Evolutionary conservation across 371 early-diverging fungal genomes (phyloP), one percentile per base, ranked within the genome.

Genomic region (Saksenaea vasiformis): DNA sequence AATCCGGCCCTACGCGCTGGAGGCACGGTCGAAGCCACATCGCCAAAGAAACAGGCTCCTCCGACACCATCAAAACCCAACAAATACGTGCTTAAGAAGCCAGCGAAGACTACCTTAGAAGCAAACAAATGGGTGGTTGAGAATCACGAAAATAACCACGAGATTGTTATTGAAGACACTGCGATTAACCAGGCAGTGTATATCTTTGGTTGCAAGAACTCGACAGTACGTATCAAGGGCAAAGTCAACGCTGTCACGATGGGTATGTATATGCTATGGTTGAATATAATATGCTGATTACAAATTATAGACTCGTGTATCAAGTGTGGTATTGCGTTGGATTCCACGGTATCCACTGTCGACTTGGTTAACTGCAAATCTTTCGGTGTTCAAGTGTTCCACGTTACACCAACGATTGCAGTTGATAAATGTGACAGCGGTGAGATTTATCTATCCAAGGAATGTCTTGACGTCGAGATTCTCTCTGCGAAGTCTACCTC

Each of bases 81-180:
- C 26, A 85, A 85, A 43, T 80, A 86, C 37, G 86, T 86, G 1
- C 74, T 87, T 47, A 89, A 91, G 69, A 89, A 87, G 55, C 92
- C 95, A 14, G 90, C 97, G 43, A 91, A 87, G 73, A 79, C 91
- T 56, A 87, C 82, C 26, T 79, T 98, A 54, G 91, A 94, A 62
- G 95, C 95, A 60, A 90, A 89, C 80, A 96, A 96, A 79, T 98
- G 98, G 98, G 84, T 88, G 24, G 87, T 98, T 22, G 93, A 95
- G 73, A 89, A 93, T 76, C 88, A 87, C 60, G 89, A 90, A 67
- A 90, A 90, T 74, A 88, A 93, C 71, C 72, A 76, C 36, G 79
- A 91, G 24, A 80, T 95, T 13, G 80, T 91, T 24, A 84, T 97
- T 61, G 92, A 94, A 61, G 84, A 85, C 0, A 88, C 91, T 0